Base-by-base conservation (phyloP, 495 filamentous ascomycete genomes). In the Viridothelium virens region DNA sequence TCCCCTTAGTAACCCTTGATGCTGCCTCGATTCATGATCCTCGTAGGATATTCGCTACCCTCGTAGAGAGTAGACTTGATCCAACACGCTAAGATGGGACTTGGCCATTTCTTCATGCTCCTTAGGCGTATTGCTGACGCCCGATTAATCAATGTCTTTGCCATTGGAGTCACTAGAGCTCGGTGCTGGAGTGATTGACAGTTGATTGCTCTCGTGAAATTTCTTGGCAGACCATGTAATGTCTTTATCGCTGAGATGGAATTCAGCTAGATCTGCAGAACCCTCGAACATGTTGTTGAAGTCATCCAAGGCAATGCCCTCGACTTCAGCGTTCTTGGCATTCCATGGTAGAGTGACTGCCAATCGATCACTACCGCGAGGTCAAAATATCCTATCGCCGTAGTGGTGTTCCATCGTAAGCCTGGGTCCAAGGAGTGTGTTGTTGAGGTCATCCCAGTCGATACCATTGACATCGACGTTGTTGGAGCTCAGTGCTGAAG, bases 131-230 rank as follows among this genome's bases (percentile, higher is more conserved):
- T 36, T 59, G 53, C 36, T 14, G 53, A 59, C 25, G 53, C 18
- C 53, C 33, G 33, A 18, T 31, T 31, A 59, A 31, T 59, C 53
- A 59, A 59, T 36, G 53, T 31, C 14, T 5, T 59, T 31, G 53
- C 6, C 53, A 59, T 59, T 36, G 18, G 36, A 59, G 2, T 36
- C 53, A 18, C 36, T 36, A 5, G 53, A 36, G 53, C 53, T 59
- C 31, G 53, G 31, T 59, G 53, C 53, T 14, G 36, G 53, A 59
- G 53, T 59, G 53, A 59, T 59, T 59, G 53, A 53, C 48, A 59
- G 53, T 44, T 7, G 41, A 14, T 7, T 7, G 41, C 41, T 44
- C 41, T 14, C 14, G 14, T 7, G 41, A 44, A 14, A 44, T 14
- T 14, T 44, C 14, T 7, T 7, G 41, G 7, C 7, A 44, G 41